phyloP scores from a whole-genome alignment of 2,329 filamentous ascomycete genomes.

The Teratosphaeria pseudoeucalypti region DNA sequence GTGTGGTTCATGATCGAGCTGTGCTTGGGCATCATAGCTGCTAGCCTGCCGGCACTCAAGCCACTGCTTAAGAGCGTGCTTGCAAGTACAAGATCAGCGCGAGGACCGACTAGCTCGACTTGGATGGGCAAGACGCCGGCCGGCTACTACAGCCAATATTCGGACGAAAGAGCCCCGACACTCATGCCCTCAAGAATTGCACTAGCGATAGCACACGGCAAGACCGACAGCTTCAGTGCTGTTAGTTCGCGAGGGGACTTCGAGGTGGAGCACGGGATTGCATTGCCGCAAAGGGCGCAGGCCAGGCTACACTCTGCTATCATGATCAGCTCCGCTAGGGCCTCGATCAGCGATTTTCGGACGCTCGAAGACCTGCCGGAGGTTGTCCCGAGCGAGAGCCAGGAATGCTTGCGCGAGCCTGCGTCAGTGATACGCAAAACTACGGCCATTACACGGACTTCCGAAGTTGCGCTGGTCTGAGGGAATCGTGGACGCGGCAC shows the following conservation, averaged over 20 bases:
- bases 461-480: not conserved
- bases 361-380: not conserved
- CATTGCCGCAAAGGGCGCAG: not conserved
- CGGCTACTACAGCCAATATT: not conserved
- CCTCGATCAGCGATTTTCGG: not conserved
- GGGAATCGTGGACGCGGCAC: not conserved
- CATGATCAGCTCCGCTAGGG: not conserved
- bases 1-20: conserved; percentile 39
- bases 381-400: not conserved
- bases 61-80: conserved; percentile 12
- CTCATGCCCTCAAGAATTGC: not conserved
- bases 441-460: not conserved
- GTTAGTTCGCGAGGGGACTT: not conserved
- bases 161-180: not conserved
- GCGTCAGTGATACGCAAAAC: not conserved
- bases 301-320: not conserved
- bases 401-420: not conserved
- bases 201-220: not conserved
- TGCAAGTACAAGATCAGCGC: conserved; percentile 5
- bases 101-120: not conserved
- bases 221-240: not conserved
- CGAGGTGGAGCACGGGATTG: not conserved
- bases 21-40: conserved; percentile 26
- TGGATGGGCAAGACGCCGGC: not conserved
- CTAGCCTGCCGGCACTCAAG: conserved; percentile 4